These are phyloP conservation scores for Boletus subparvulus DNA, from an alignment of 768 basidiomycete species.

Conservation along the genomic window DNA sequence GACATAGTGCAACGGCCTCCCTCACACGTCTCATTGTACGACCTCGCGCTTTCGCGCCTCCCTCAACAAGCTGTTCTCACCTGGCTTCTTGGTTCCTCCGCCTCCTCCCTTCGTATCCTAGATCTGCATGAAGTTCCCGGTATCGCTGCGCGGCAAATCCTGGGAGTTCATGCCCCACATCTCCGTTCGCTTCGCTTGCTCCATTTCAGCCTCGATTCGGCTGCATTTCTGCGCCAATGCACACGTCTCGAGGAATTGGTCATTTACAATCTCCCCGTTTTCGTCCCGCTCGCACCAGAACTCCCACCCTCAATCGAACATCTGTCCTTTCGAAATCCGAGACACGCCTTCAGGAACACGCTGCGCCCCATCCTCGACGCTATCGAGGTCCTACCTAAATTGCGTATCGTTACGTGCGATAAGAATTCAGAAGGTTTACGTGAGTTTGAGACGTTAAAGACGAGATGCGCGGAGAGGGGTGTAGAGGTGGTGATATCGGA, in stretches of 20 bases:
- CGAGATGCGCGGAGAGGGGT: slow-evolving; percentile 31
- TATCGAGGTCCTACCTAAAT: slow-evolving; percentile 32
- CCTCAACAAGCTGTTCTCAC: slow-evolving; percentile 30
- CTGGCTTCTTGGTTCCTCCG: slow-evolving; percentile 43
- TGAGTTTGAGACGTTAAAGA: slow-evolving; percentile 26
- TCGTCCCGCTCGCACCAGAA: slow-evolving; percentile 30
- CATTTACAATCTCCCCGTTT: slow-evolving; percentile 36
- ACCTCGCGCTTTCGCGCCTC: slow-evolving; percentile 39
- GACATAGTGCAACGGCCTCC: slow-evolving; percentile 3
- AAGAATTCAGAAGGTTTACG: slow-evolving; percentile 16
- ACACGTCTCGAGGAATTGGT: slow-evolving; percentile 41
- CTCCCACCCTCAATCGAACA: slow-evolving; percentile 43
- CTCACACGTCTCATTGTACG: slow-evolving; percentile 34
- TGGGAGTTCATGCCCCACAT: slow-evolving; percentile 32
- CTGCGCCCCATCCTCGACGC: slow-evolving; percentile 32
- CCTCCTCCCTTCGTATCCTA: slow-evolving; percentile 37
- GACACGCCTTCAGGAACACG: slow-evolving; percentile 20
- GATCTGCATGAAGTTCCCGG: slow-evolving; percentile 41
- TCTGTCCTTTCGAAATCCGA: slow-evolving; percentile 37
- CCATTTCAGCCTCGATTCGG: slow-evolving; percentile 33
- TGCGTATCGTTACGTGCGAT: slow-evolving; percentile 41
- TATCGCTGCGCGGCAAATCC: slow-evolving; percentile 16
- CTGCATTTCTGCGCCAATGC: slow-evolving; percentile 37
- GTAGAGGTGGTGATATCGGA: slow-evolving; percentile 30
- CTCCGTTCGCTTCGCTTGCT: slow-evolving; percentile 46